These are phyloP conservation scores for Boletus coccyginus DNA, from an alignment of 768 basidiomycete species.

Conservation along the genomic window DNA sequence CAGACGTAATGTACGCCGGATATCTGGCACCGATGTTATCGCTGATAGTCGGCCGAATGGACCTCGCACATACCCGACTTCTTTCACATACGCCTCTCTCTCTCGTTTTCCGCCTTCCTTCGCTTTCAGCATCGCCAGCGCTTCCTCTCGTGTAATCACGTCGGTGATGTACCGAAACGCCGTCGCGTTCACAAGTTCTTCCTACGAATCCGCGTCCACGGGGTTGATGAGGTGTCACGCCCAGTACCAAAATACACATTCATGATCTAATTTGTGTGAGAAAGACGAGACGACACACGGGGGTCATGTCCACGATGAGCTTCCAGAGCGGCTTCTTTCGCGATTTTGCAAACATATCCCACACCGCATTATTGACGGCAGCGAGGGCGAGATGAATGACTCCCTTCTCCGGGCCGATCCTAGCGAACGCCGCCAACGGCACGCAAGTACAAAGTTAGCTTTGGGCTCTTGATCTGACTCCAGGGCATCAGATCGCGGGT, in stretches of 20 bases:
- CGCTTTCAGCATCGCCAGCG: constrained; percentile 72
- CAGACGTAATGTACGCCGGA: too few relatives aligned
- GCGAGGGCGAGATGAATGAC: constrained; percentile 87
- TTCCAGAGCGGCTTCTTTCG: constrained; percentile 90
- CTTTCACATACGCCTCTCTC: constrained; percentile 68
- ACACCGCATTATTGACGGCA: constrained; percentile 86
- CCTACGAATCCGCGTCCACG: constrained; percentile 37
- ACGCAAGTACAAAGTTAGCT: background rate
- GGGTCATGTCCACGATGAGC: constrained; percentile 83
- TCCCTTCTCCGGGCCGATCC: constrained; percentile 92
- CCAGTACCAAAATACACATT: background rate
- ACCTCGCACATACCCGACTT: constrained; percentile 49
- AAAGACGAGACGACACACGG: constrained; percentile 38
- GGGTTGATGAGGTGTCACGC: background rate
- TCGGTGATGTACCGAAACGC: constrained; percentile 92
- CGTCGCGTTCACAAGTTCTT: constrained; percentile 69
- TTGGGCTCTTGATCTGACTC: background rate
- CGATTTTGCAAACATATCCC: constrained; percentile 85
- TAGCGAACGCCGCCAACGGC: constrained; percentile 23
- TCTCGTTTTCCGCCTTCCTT: constrained; percentile 73
- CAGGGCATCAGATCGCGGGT: background rate
- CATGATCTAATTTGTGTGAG: constrained; percentile 2
- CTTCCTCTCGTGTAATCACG: constrained; percentile 86
- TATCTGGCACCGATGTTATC: background rate
- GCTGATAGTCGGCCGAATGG: background rate